A percentile compares a stretch with the other conserved stretches of the same genome.
Conservation (phyloP, 768 basidiomycete genomes). For the Jaapia argillacea region DNA sequence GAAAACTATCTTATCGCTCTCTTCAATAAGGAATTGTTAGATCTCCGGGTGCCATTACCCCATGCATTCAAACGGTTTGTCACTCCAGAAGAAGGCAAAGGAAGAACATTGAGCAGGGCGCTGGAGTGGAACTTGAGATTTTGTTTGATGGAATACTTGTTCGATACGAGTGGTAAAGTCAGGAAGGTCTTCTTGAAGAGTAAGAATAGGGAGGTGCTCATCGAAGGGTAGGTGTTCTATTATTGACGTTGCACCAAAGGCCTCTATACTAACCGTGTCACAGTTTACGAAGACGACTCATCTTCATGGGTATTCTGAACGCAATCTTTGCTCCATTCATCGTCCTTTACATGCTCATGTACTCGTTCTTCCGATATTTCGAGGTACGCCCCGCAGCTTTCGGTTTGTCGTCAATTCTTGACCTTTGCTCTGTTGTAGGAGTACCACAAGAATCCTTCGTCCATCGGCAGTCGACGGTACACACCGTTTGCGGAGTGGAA, state of each 20-base stretch:
- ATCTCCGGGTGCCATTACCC: constrained; percentile 79
- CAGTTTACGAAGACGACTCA: constrained; percentile 77
- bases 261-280: constrained; percentile 1
- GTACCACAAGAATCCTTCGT: constrained; percentile 97
- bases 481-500: constrained; percentile 97
- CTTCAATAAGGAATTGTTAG: constrained; percentile 93
- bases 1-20: constrained; percentile 98
- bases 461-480: constrained; percentile 86
- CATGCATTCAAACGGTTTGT: constrained; percentile 40
- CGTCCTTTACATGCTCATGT: constrained; percentile 91
- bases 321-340: constrained; percentile 96
- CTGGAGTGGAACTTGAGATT: constrained; percentile 97
- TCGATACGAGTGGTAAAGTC: constrained; percentile 83
- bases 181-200: constrained; percentile 86
- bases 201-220: constrained; percentile 65
- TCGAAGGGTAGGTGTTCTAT: constrained; percentile 60
- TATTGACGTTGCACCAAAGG: background rate
- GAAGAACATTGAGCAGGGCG: constrained; percentile 76
- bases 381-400: constrained; percentile 77
- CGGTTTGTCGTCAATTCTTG: background rate
- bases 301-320: constrained; percentile 96
- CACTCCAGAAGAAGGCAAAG: constrained; percentile 48
- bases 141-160: constrained; percentile 92
- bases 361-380: constrained; percentile 99
- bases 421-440: constrained; percentile 44